A percentile compares a stretch with the other conserved stretches of the same genome.
phyloP scores from a whole-genome alignment of 73 alveolate species.

The Loxodes magnus region DNA sequence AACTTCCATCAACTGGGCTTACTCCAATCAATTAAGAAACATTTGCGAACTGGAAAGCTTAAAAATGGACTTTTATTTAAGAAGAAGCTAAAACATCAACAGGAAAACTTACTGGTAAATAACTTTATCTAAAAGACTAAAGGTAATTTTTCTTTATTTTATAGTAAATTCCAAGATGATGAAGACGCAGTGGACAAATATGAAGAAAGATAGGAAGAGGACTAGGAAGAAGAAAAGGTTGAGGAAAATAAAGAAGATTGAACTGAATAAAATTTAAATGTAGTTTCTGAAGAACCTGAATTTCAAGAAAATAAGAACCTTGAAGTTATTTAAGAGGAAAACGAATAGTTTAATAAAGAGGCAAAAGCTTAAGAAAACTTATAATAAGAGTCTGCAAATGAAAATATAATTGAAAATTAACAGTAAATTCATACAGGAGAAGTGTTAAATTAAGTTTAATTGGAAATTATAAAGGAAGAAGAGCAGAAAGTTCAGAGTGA shows the following conservation, averaged over 20 bases:
- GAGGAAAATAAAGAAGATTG: slow-evolving; percentile 26
- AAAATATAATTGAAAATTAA: background rate
- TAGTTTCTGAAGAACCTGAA: background rate
- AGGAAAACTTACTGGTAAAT: slow-evolving; percentile 64
- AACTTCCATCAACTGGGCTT: slow-evolving; percentile 42
- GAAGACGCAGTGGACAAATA: slow-evolving; percentile 72
- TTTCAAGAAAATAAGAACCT: background rate
- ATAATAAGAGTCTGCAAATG: background rate
- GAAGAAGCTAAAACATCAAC: slow-evolving; percentile 33
- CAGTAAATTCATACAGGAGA: too few relatives aligned
- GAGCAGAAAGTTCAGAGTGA: too few relatives aligned
- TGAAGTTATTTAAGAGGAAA: slow-evolving; percentile 13
- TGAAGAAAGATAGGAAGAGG: slow-evolving; percentile 26
- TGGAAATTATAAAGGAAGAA: too few relatives aligned
- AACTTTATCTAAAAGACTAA: slow-evolving; percentile 67
- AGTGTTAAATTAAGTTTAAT: too few relatives aligned
- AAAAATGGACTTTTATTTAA: slow-evolving; percentile 32
- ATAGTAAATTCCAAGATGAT: slow-evolving; percentile 59
- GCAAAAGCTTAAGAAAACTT: background rate
- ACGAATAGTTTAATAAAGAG: background rate
- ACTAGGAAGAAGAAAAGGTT: slow-evolving; percentile 22
- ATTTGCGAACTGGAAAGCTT: slow-evolving; percentile 70
- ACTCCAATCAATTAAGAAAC: slow-evolving; percentile 61
- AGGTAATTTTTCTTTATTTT: slow-evolving; percentile 21
- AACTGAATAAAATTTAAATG: background rate